Percentiles rank a stretch among this genome's conserved stretches.
These are phyloP conservation scores for Sideroxylon spinosum DNA, from an alignment of 179 eudicot genomes.

Conservation along the genomic window DNA sequence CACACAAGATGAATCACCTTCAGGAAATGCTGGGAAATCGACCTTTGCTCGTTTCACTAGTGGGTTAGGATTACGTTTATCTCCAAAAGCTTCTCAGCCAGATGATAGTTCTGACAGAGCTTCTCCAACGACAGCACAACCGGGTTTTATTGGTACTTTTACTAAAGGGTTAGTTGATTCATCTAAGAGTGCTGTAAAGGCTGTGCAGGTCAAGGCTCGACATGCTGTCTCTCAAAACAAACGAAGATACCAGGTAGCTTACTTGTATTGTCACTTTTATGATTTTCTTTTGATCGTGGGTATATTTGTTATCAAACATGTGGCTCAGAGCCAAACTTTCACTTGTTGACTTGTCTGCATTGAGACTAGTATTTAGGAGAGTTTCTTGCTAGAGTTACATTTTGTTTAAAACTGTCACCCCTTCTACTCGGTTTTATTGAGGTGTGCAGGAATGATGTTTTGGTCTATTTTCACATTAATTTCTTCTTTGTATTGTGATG, in stretches of 20 bases:
- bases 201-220: slow-evolving; percentile 92
- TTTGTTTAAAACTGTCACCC: not conserved
- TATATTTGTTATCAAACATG: not conserved
- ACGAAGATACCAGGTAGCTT: slow-evolving; percentile 87
- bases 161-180: slow-evolving; percentile 88
- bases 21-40: slow-evolving; percentile 61
- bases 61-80: slow-evolving; percentile 57
- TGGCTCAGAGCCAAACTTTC: not conserved
- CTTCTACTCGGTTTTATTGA: too few species aligned
- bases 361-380: not conserved
- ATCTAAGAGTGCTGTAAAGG: slow-evolving; percentile 89
- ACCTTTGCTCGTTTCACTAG: slow-evolving; percentile 65
- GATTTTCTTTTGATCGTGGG: slow-evolving; percentile 2
- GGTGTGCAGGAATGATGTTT: not conserved
- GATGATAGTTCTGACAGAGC: slow-evolving; percentile 50
- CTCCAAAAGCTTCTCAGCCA: slow-evolving; percentile 64
- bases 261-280: not conserved
- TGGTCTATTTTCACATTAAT: not conserved
- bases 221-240: slow-evolving; percentile 97
- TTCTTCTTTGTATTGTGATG: not conserved
- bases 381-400: not conserved
- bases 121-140: slow-evolving; percentile 50
- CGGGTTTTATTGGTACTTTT: slow-evolving; percentile 65
- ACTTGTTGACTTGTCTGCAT: not conserved
- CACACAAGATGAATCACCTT: slow-evolving; percentile 48